Conservation (phyloP, 139 green algal genomes). For the Deuterostichococcus epilithicus region DNA sequence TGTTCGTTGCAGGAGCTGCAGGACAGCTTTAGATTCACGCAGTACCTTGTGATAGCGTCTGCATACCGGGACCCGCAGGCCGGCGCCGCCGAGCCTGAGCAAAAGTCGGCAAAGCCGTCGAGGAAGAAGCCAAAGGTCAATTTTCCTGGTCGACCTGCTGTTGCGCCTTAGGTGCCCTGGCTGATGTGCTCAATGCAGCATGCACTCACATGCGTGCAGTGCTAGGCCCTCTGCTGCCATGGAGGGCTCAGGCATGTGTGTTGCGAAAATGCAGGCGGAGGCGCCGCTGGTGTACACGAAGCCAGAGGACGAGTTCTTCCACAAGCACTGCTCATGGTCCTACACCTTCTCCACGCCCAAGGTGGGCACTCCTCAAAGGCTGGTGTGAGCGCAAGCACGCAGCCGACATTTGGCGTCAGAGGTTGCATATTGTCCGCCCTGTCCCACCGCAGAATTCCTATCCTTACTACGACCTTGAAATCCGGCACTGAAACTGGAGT, state of each 20-base stretch:
- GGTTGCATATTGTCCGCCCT: no score
- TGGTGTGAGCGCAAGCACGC: no score
- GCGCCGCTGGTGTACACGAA: conserved; percentile 57
- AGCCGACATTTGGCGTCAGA: no score
- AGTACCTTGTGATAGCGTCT: conserved; percentile 60
- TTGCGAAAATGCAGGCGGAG: conserved; percentile 18
- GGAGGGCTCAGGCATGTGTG: conserved; percentile 20
- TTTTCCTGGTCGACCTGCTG: neutral
- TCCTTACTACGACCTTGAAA: no score
- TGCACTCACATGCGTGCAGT: no score
- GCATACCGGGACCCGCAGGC: conserved; percentile 54
- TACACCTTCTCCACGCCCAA: conserved; percentile 66
- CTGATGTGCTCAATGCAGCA: neutral
- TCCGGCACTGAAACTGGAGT: no score
- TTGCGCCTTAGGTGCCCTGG: neutral
- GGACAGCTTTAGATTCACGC: conserved; percentile 50
- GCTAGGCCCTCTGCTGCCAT: neutral
- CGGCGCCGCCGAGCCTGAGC: neutral
- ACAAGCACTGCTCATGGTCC: conserved; percentile 51
- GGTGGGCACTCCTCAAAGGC: no score
- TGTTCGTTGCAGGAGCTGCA: conserved; percentile 38
- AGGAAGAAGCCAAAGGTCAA: neutral
- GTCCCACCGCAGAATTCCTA: no score
- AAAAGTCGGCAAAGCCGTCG: conserved; percentile 5
- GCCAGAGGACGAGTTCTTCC: conserved; percentile 86